Evolutionary conservation across 768 basidiomycete genomes (phyloP), one percentile per base, ranked within the genome.

Genomic region (Multifurca ochricompacta): DNA sequence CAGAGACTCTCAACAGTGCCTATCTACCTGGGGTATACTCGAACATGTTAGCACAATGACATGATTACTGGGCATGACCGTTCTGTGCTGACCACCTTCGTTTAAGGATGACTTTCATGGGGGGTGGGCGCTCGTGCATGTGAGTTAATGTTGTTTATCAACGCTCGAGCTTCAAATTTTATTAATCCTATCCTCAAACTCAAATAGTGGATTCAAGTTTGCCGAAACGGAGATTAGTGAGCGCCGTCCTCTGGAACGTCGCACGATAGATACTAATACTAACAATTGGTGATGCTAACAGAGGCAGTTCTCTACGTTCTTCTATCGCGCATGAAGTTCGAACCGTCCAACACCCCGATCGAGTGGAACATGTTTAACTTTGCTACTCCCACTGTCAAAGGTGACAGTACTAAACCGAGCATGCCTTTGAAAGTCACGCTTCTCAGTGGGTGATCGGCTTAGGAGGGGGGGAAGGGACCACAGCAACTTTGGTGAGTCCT

Each of bases 31-130:
- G 49, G 6, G 54, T 59, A 30, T 59, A 49, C 19, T 43, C 64
- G 14, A 36, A 56, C 10, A 48, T 58, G 63, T 63, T 16, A 4
- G 54, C 46, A 6, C 25, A 2, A 10, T 16, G 10, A 11, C 13
- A 10, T 21, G 1, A 37, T 40, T 16, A n/a, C 13, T 41, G 23
- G 25, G 21, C 4, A 34, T 5, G 18, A 27, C 13, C 11, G 2
- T 28, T 23, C n/a, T n/a, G n/a, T n/a, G n/a, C n/a, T n/a, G n/a
- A n/a, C n/a, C n/a, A n/a, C n/a, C n/a, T n/a, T n/a, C 27, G 2
- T 19, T 13, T 10, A 55, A 68, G 67, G 52, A 66, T 68, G 67
- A 65, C 67, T 1, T 67, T 66, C 49, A 62, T 65, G 48, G 66
- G 65, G 2, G 67, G 67, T 1, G 62, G 61, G 18, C 47, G 67